Evolutionary conservation across 257 asterid species (phyloP).

Genomic region (Solanum virginianum): DNA sequence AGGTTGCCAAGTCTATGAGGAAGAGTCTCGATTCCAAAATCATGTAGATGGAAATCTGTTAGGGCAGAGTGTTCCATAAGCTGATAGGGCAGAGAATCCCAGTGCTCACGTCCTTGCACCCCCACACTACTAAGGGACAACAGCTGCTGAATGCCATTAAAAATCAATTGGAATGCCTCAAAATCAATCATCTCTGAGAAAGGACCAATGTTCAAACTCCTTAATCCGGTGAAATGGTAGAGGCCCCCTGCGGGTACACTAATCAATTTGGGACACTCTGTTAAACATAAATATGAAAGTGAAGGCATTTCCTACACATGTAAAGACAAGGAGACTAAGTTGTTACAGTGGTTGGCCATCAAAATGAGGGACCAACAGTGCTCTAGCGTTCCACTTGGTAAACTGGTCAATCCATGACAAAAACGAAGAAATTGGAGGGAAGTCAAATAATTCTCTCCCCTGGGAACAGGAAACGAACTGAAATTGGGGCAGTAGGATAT

Average conservation of each 20-base stretch:
- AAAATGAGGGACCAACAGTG: too few species aligned
- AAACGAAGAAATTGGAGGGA: too few species aligned
- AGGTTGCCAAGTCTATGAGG: too few species aligned
- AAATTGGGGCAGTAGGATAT: too few species aligned
- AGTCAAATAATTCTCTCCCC: too few species aligned
- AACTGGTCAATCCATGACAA: too few species aligned
- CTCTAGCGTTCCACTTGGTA: too few species aligned
- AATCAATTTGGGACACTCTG: not conserved
- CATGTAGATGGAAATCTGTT: fast-evolving
- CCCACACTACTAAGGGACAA: not conserved
- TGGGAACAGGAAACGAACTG: too few species aligned
- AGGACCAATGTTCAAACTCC: not conserved
- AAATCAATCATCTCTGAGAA: not conserved
- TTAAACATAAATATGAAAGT: not conserved
- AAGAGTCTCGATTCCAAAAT: too few species aligned
- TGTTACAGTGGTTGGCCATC: not conserved
- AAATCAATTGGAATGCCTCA: not conserved
- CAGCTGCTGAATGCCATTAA: not conserved
- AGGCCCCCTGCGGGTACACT: not conserved
- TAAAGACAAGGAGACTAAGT: not conserved
- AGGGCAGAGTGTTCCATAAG: too few species aligned
- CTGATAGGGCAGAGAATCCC: too few species aligned
- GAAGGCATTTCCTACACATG: not conserved
- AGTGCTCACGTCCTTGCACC: too few species aligned
- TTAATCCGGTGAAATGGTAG: not conserved